Percentiles rank a stretch among this genome's conserved stretches.
Conservation (phyloP, 2,329 filamentous ascomycete species). For the Fusarium sp. region DNA sequence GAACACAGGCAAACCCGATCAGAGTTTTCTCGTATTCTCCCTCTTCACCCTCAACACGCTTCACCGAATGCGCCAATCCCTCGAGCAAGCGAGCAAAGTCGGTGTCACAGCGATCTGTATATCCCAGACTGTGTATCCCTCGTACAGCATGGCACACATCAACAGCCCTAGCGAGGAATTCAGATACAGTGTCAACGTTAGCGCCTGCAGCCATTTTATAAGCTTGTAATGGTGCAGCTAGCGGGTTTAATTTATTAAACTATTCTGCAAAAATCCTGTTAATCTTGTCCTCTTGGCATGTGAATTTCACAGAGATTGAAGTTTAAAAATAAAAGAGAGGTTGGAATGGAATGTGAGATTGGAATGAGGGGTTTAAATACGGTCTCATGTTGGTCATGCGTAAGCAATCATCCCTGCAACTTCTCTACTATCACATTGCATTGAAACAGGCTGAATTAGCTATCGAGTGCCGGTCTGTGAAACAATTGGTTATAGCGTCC, state of each 20-base stretch:
- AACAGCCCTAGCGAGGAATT: slow-evolving; percentile 32
- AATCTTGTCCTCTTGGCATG: background rate
- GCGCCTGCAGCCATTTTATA: slow-evolving; percentile 45
- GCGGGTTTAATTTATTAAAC: background rate
- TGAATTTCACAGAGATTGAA: background rate
- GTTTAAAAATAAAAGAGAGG: background rate
- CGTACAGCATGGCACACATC: slow-evolving; percentile 12
- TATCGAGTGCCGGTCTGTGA: background rate
- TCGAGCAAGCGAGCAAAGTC: slow-evolving; percentile 11
- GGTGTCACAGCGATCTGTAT: background rate
- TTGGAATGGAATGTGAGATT: slow-evolving; percentile 1
- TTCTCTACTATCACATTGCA: slow-evolving; percentile 1
- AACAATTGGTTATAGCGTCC: background rate
- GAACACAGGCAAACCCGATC: slow-evolving; percentile 33
- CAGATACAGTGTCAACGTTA: background rate
- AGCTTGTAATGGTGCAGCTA: slow-evolving; percentile 40
- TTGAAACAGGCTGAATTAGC: background rate
- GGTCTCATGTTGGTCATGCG: slow-evolving; percentile 14
- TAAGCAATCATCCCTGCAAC: slow-evolving; percentile 12
- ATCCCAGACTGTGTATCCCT: slow-evolving; percentile 3
- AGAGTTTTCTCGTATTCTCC: background rate
- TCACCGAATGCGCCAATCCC: slow-evolving; percentile 1
- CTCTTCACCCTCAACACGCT: background rate
- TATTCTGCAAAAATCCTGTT: background rate
- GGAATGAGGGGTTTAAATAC: slow-evolving; percentile 34